Evolutionary conservation across 2,329 filamentous ascomycete genomes (phyloP).

Genomic region (Xylaria sp.): DNA sequence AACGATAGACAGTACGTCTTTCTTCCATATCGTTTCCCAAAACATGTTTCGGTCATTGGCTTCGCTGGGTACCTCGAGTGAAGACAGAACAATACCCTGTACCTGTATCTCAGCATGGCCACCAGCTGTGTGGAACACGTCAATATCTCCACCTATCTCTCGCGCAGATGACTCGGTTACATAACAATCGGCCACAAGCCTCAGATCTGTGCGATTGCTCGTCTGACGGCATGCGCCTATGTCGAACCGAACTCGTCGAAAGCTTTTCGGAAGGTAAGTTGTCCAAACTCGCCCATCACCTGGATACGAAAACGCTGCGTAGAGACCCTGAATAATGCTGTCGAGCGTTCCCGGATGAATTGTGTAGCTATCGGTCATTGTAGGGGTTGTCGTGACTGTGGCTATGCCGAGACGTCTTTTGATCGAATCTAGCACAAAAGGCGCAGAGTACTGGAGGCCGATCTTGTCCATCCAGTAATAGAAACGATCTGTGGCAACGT

Average conservation of each 20-base stretch:
- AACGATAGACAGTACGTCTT: not conserved
- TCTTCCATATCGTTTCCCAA: conserved; percentile 14
- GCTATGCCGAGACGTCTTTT: not conserved
- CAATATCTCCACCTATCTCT: not conserved
- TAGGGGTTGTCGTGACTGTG: not conserved
- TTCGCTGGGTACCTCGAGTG: conserved; percentile 6
- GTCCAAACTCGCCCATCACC: conserved; percentile 13
- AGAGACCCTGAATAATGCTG: conserved; percentile 15
- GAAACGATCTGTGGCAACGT: conserved; percentile 17
- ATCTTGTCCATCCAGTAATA: conserved; percentile 16
- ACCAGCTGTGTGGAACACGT: not conserved
- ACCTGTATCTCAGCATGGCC: conserved; percentile 4
- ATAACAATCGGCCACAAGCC: not conserved
- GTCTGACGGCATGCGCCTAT: no score
- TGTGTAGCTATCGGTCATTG: not conserved
- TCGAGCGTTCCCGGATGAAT: conserved; percentile 18
- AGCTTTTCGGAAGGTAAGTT: conserved; percentile 16
- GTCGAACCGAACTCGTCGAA: conserved; percentile 2
- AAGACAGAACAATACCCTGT: conserved; percentile 7
- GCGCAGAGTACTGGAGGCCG: conserved; percentile 3
- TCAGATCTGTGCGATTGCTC: no score
- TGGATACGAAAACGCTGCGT: conserved; percentile 14
- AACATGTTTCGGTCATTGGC: conserved; percentile 17
- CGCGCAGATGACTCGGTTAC: not conserved
- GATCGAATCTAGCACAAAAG: conserved; percentile 5